Conservation (phyloP, 2,329 filamentous ascomycete genomes). For the Clonostachys chloroleuca region DNA sequence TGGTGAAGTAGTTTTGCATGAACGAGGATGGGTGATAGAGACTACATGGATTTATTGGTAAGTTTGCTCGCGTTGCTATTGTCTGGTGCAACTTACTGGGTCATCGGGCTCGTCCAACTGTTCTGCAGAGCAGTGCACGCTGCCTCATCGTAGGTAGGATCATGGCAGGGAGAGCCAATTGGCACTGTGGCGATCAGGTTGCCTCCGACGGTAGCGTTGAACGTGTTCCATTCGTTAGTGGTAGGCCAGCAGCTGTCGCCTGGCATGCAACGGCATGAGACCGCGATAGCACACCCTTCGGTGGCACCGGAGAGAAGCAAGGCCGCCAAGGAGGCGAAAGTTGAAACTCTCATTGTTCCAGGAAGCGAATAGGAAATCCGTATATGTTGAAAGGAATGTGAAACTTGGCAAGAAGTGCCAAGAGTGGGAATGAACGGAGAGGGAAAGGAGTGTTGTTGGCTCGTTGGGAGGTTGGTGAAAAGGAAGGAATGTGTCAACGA, state of each 20-base stretch:
- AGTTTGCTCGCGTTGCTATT: too few relatives aligned
- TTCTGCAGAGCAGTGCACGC: constrained; percentile 30
- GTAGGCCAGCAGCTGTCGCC: constrained; percentile 51
- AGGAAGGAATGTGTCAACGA: too few relatives aligned
- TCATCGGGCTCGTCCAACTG: constrained; percentile 23
- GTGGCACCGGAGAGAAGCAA: too few relatives aligned
- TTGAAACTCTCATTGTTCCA: too few relatives aligned
- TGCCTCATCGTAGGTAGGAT: constrained; percentile 33
- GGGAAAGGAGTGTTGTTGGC: too few relatives aligned
- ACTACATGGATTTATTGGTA: not conserved
- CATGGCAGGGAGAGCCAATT: constrained; percentile 47
- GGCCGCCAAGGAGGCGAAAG: too few relatives aligned
- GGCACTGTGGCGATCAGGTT: constrained; percentile 47
- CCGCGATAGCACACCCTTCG: not conserved
- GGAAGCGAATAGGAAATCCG: too few relatives aligned
- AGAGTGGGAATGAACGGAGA: too few relatives aligned
- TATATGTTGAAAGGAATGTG: too few relatives aligned
- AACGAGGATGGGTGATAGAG: constrained; percentile 8
- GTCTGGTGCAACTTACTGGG: constrained; percentile 20
- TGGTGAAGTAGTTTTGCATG: constrained; percentile 22
- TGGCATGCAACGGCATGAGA: constrained; percentile 39
- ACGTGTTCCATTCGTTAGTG: constrained; percentile 32
- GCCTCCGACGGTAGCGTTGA: constrained; percentile 48
- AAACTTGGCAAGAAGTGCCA: too few relatives aligned
- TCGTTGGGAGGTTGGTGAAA: too few relatives aligned